Conservation (phyloP, 345 rosid genomes). For the Luvunga scandens region DNA sequence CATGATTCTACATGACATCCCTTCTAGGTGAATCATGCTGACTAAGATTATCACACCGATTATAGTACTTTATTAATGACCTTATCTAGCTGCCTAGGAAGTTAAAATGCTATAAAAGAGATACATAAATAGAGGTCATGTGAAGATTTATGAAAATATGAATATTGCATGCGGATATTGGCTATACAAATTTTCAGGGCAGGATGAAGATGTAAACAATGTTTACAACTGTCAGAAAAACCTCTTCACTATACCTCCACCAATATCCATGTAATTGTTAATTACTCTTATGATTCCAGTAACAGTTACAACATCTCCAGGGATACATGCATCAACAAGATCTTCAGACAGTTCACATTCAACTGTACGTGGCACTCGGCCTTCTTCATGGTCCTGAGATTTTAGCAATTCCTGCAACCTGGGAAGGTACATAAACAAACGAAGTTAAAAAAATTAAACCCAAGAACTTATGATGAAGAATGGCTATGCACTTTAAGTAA, state of each 20-base stretch:
- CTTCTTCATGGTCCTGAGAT: slow-evolving; percentile 92
- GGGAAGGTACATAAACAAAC: slow-evolving; percentile 14
- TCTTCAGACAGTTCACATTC: slow-evolving; percentile 95
- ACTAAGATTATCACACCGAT: neutral
- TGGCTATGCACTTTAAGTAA: neutral
- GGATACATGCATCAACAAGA: slow-evolving; percentile 86
- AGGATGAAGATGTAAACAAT: neutral
- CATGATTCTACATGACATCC: neutral
- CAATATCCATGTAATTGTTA: slow-evolving; percentile 88
- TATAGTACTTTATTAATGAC: neutral
- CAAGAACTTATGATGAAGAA: neutral
- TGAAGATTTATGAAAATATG: neutral
- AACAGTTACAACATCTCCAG: slow-evolving; percentile 98
- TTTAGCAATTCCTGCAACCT: slow-evolving; percentile 81
- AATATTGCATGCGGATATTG: neutral
- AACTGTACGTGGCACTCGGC: slow-evolving; percentile 95
- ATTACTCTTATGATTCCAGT: slow-evolving; percentile 88
- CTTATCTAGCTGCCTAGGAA: neutral
- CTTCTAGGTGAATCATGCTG: neutral
- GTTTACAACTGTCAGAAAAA: neutral
- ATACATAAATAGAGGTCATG: neutral
- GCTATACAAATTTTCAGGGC: neutral
- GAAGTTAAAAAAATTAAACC: neutral
- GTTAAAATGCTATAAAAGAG: neutral
- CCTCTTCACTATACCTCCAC: slow-evolving; percentile 65